These are phyloP conservation scores for Boletus tylopilopsis DNA, from an alignment of 768 basidiomycete species.

Conservation along the genomic window DNA sequence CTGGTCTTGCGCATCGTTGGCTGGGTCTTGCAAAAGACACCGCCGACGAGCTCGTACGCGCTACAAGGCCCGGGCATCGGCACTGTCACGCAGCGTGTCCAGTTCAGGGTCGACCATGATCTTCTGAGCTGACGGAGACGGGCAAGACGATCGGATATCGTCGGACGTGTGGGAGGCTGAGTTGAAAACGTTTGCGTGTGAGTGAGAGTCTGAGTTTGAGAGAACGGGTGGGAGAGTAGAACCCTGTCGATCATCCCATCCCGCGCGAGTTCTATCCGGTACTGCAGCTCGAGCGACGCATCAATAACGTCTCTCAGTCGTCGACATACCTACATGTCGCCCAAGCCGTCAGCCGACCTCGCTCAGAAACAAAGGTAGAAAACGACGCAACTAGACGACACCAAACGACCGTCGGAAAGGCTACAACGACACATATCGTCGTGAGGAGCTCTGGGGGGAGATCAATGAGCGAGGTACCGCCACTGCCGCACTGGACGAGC, in stretches of 20 bases:
- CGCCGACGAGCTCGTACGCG: conserved; percentile 61
- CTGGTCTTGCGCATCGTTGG: background rate
- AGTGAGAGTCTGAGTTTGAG: no score
- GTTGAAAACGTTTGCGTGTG: background rate
- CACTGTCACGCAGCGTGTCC: conserved; percentile 22
- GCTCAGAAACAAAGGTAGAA: background rate
- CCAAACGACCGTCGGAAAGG: conserved; percentile 7
- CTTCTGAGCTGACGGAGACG: conserved; percentile 33
- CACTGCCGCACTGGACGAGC: background rate
- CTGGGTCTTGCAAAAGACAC: conserved; percentile 48
- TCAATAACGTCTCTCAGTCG: conserved; percentile 20
- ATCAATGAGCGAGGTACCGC: conserved; percentile 4
- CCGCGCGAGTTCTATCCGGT: conserved; percentile 36
- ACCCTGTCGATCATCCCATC: conserved; percentile 33
- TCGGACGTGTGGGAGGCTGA: background rate
- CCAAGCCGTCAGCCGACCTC: background rate
- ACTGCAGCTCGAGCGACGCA: conserved; percentile 32
- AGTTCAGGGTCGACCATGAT: conserved; percentile 34
- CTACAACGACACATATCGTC: conserved; percentile 7
- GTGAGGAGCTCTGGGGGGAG: conserved; percentile 16
- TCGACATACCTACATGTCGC: conserved; percentile 22
- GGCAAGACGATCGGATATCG: conserved; percentile 26
- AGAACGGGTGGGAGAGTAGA: background rate
- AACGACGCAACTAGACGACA: conserved; percentile 13
- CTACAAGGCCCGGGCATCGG: conserved; percentile 36